phyloP scores from a whole-genome alignment of 73 alveolate species.

The Paramecium biaurelia region DNA sequence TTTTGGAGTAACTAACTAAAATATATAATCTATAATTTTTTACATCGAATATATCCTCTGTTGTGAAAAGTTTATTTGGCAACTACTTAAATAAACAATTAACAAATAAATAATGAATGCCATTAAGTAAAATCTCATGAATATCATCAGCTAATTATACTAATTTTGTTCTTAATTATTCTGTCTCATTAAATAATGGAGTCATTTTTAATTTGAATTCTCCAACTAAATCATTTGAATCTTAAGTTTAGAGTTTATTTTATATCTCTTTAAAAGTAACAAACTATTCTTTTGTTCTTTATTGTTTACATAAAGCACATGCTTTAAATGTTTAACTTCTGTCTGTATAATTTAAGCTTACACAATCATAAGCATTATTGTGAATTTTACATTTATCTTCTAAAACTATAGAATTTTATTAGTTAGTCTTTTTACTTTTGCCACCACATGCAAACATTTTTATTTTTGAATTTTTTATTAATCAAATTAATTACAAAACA shows the following conservation, averaged over 20 bases:
- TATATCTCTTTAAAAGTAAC: not conserved
- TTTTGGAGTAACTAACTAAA: not conserved
- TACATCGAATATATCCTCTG: not conserved
- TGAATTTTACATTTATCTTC: not conserved
- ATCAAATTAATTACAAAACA: not conserved
- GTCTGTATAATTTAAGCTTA: not conserved
- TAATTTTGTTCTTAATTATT: not conserved
- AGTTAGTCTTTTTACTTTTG: not conserved
- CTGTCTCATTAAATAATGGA: conserved; percentile 30
- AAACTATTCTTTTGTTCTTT: not conserved
- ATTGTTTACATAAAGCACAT: not conserved
- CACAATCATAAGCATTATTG: not conserved
- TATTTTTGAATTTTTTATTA: not conserved
- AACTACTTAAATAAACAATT: not conserved
- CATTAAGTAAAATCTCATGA: not conserved
- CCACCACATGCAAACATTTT: not conserved
- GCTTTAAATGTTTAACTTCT: not conserved
- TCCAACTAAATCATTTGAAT: not conserved
- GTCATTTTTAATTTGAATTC: not conserved
- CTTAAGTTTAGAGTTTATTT: not conserved
- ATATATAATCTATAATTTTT: not conserved
- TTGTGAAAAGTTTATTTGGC: not conserved
- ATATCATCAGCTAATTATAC: not conserved
- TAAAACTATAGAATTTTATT: not conserved
- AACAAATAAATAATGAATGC: not conserved